Evolutionary conservation across 106 monocot genomes (phyloP).

Genomic region (Agapanthus africanus): DNA sequence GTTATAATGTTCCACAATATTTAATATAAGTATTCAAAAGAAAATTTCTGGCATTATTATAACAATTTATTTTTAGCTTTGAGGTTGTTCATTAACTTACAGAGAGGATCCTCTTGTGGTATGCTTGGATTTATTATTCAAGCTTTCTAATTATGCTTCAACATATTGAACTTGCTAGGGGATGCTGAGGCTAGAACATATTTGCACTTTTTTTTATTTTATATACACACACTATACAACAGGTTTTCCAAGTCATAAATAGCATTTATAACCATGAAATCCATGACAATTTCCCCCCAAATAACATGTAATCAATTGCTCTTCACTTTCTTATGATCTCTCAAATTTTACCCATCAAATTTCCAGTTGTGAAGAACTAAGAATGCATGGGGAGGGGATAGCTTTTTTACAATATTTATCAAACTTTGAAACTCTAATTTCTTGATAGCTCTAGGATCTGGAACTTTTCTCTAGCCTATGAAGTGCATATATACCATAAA

Average conservation of each 20-base stretch:
- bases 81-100: not conserved
- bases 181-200: not conserved
- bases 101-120: not conserved
- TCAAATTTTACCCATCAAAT: not conserved
- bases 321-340: not conserved
- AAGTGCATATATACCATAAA: not conserved
- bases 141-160: not conserved
- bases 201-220: not conserved
- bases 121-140: not conserved
- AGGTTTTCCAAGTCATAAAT: not conserved
- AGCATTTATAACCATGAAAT: not conserved
- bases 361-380: not conserved
- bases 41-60: not conserved
- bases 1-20: too few relatives aligned
- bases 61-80: not conserved
- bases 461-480: not conserved
- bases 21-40: not conserved
- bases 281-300: not conserved
- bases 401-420: not conserved
- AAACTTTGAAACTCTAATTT: not conserved
- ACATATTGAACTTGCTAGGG: not conserved
- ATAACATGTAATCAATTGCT: not conserved
- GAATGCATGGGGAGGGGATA: not conserved
- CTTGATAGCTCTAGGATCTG: not conserved
- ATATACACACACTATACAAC: too few relatives aligned